Evolutionary conservation across 2,329 filamentous ascomycete species (phyloP).

Genomic region (Truncatella angustata): DNA sequence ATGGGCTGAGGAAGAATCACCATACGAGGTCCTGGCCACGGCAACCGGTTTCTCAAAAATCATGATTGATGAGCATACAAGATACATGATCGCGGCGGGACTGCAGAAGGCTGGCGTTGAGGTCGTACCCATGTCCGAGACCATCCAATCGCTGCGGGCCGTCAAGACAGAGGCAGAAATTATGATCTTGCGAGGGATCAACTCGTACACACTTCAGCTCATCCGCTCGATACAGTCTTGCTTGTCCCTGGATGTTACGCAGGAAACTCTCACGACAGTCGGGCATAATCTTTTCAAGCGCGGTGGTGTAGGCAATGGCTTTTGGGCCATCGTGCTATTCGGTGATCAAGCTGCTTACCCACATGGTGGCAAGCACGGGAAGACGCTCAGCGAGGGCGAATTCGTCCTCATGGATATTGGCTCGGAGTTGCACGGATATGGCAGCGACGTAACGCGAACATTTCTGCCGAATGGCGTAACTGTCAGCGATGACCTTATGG

Average conservation of each 20-base stretch:
- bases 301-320: conserved; percentile 23
- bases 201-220: conserved; percentile 26
- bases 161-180: conserved; percentile 28
- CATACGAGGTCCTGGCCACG: conserved; percentile 22
- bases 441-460: conserved; percentile 27
- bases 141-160: conserved; percentile 21
- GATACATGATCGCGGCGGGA: conserved; percentile 28
- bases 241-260: conserved; percentile 21
- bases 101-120: conserved; percentile 23
- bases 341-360: conserved; percentile 27
- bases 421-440: conserved; percentile 26
- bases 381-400: conserved; percentile 22
- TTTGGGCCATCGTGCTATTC: conserved; percentile 28
- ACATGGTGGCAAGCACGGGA: conserved; percentile 25
- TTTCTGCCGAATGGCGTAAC: conserved; percentile 20
- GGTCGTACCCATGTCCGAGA: conserved; percentile 26
- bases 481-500: conserved; percentile 23
- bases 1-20: conserved; percentile 25
- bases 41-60: conserved; percentile 19
- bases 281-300: conserved; percentile 21
- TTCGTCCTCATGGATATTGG: conserved; percentile 29
- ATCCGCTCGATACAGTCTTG: conserved; percentile 25
- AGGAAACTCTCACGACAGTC: conserved; percentile 21
- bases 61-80: conserved; percentile 27
- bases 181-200: conserved; percentile 25